These are phyloP conservation scores for Stagonosporopsis rhizophila DNA, from an alignment of 2,329 filamentous ascomycete species.

Conservation along the genomic window DNA sequence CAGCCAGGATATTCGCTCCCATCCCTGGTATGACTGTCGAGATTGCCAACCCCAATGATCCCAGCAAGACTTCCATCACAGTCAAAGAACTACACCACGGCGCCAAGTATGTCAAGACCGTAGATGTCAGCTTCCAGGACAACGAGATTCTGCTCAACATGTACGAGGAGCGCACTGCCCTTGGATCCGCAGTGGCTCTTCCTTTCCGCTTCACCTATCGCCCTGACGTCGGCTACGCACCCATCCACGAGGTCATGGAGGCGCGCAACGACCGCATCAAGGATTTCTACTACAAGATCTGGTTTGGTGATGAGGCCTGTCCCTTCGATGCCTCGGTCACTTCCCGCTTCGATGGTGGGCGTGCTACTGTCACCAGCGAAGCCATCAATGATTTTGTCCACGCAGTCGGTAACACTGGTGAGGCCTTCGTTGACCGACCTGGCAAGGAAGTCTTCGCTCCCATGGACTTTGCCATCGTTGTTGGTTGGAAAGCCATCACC, in stretches of 20 bases:
- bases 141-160: slow-evolving; percentile 87
- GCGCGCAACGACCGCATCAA: slow-evolving; percentile 97
- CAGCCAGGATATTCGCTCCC: slow-evolving; percentile 89
- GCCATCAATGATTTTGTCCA: slow-evolving; percentile 99
- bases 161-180: slow-evolving; percentile 90
- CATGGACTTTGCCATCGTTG: slow-evolving; percentile 99
- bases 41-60: slow-evolving; percentile 80
- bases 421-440: slow-evolving; percentile 94
- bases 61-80: slow-evolving; percentile 81
- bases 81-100: slow-evolving; percentile 87
- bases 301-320: slow-evolving; percentile 88
- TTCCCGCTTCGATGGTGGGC: slow-evolving; percentile 88
- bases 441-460: slow-evolving; percentile 94
- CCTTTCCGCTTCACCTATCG: slow-evolving; percentile 91
- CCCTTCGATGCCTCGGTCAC: slow-evolving; percentile 86
- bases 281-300: slow-evolving; percentile 97
- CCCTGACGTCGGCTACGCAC: slow-evolving; percentile 95
- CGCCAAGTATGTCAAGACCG: slow-evolving; percentile 85
- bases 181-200: slow-evolving; percentile 81
- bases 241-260: slow-evolving; percentile 95
- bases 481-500: slow-evolving; percentile 98
- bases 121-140: slow-evolving; percentile 80
- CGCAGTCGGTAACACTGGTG: slow-evolving; percentile 95
- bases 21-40: slow-evolving; percentile 88
- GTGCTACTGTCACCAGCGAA: slow-evolving; percentile 84